Percentiles rank a stretch among this genome's conserved stretches.
These are phyloP conservation scores for Aspergillus eucalypticola DNA, from an alignment of 2,329 filamentous ascomycete genomes.

Conservation along the genomic window DNA sequence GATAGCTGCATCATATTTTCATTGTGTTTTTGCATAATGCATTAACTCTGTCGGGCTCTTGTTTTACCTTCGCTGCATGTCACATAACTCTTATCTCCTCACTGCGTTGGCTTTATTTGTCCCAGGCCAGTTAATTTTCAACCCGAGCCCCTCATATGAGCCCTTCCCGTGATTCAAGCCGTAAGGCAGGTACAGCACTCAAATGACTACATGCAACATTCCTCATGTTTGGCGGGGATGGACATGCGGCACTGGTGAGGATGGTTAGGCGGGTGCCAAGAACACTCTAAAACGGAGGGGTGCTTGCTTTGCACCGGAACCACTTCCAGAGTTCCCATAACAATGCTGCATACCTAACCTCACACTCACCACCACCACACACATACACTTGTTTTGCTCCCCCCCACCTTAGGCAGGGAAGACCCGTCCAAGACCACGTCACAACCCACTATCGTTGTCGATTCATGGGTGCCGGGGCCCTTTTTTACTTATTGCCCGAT, in stretches of 20 bases:
- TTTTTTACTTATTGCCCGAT: neutral
- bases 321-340: slow-evolving; percentile 1
- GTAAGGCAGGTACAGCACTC: neutral
- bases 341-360: slow-evolving; percentile 9
- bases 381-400: neutral
- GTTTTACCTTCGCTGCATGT: neutral
- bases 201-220: neutral
- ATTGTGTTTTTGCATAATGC: slow-evolving; percentile 21
- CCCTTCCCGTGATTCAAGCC: neutral
- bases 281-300: slow-evolving; percentile 16
- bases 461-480: neutral
- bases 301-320: neutral
- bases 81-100: neutral
- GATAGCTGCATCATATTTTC: slow-evolving; percentile 23
- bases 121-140: no score
- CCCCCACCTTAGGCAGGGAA: neutral
- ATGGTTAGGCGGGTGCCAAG: slow-evolving; percentile 19
- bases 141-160: neutral
- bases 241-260: slow-evolving; percentile 12
- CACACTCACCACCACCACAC: neutral
- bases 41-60: slow-evolving; percentile 14
- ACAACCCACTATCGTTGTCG: neutral
- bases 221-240: slow-evolving; percentile 1
- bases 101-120: neutral
- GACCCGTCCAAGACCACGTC: neutral